These are phyloP conservation scores for Aspergillus conjunctus DNA, from an alignment of 495 filamentous ascomycete species.

Conservation along the genomic window DNA sequence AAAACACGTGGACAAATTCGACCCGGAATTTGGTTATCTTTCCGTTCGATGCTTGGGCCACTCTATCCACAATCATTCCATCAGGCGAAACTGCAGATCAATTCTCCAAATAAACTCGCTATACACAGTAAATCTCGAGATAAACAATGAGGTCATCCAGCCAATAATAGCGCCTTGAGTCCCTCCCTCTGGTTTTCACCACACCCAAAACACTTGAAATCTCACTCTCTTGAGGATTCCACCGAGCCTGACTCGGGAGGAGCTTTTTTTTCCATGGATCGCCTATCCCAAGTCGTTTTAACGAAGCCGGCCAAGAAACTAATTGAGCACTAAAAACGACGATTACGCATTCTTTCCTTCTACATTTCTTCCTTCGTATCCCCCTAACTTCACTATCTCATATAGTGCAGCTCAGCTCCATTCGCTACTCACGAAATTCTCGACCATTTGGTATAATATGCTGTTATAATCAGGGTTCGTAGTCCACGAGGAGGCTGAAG, in stretches of 20 bases:
- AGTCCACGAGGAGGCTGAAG: conserved; percentile 1
- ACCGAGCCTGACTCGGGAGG: background rate
- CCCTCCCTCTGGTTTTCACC: background rate
- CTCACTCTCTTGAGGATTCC: background rate
- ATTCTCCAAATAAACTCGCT: too few relatives aligned
- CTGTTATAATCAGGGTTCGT: background rate
- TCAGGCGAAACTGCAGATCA: too few relatives aligned
- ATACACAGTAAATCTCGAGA: background rate
- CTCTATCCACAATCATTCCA: too few relatives aligned
- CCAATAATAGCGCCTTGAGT: background rate
- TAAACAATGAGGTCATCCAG: background rate
- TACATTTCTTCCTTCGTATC: conserved; percentile 2
- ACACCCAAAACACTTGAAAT: background rate
- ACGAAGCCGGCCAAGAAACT: conserved; percentile 10
- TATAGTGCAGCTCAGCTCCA: background rate
- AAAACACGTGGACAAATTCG: too few relatives aligned
- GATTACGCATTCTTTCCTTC: conserved; percentile 19
- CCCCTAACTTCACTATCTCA: background rate
- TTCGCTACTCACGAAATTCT: background rate
- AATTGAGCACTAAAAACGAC: conserved; percentile 16
- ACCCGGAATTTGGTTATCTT: too few relatives aligned
- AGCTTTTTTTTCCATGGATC: conserved; percentile 1
- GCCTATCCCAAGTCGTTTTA: background rate
- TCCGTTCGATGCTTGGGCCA: too few relatives aligned
- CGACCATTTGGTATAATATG: background rate